Conservation (phyloP, 2,329 filamentous ascomycete species). For the Paraphoma chrysanthemicola region DNA sequence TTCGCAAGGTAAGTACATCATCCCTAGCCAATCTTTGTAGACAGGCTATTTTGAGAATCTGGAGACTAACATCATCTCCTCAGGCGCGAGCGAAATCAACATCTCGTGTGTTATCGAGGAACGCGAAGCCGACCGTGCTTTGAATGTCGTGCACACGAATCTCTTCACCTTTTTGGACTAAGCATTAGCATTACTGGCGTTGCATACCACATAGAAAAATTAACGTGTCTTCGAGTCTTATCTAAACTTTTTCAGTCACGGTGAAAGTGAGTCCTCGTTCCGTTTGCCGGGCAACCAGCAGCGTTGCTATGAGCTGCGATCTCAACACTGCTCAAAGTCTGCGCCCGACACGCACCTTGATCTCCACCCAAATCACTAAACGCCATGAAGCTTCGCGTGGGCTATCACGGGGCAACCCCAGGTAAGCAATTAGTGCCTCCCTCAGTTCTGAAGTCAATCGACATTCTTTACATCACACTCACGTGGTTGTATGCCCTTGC, state of each 20-base stretch:
- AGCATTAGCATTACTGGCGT: conserved; percentile 36
- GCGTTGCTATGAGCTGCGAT: neutral
- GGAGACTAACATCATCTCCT: neutral
- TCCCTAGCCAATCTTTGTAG: too few species aligned
- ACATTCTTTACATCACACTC: neutral
- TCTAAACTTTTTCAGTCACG: neutral
- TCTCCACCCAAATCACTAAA: neutral
- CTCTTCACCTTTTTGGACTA: conserved; percentile 94
- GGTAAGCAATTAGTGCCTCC: neutral
- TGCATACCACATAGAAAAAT: conserved; percentile 30
- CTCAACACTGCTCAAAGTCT: neutral
- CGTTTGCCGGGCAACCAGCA: neutral
- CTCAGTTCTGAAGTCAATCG: neutral
- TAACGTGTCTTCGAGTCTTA: conserved; percentile 1
- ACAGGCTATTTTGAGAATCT: neutral
- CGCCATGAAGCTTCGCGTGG: neutral
- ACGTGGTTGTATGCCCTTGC: too few species aligned
- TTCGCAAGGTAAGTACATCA: conserved; percentile 75
- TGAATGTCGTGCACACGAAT: conserved; percentile 96
- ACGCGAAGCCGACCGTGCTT: conserved; percentile 85
- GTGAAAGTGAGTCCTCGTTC: conserved; percentile 1
- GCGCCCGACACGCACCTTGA: neutral
- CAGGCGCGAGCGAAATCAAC: conserved; percentile 97
- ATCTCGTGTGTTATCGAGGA: conserved; percentile 98
- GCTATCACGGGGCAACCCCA: neutral